Evolutionary conservation across 129 eudicot genomes (phyloP), one percentile per base, ranked within the genome.

Genomic region (Logfia minima): DNA sequence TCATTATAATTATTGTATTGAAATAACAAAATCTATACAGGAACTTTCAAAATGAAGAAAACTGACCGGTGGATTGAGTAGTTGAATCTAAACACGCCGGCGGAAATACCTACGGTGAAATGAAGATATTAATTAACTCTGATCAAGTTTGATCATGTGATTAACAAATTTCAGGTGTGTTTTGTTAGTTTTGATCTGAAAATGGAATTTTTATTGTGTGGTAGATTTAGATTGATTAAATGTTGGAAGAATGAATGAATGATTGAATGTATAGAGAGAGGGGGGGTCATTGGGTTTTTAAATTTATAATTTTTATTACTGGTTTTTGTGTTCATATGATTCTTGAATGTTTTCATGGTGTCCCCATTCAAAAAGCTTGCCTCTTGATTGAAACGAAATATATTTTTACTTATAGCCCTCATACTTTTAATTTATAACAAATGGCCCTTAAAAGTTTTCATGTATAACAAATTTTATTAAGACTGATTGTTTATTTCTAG

Each of bases 41-140:
- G 24, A 28, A 68, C 6, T 21, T 37, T 35, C 64, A 64, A 66
- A 6, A 22, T 18, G 48, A 35, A 0, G 51, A 35, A 71, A 37
- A 71, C 74, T 35, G 24, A 82, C 72, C 59, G 39, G 9, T 43
- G 4, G 24, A 64, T 24, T 58, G 77, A 37, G 11, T 48, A 48
- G 14, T 13, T 48, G 55, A 48, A 48, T 68, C 75, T 66, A 35
- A 2, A 48, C 56, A 72, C 68, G 72, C 69, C 69, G 79, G 45
- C 63, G 69, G 75, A 6, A 29, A 24, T 80, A 81, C 43, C 68
- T 24, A 39, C 71, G 72, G 68, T 31, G 53, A 32, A 65, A 61
- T 16, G 68, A 39, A 81, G 77, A 70, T 77, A 61, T 69, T 18
- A 26, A 70, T 48, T 48, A 48, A 41, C 70, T 81, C 74, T 76